Base-by-base conservation (phyloP, 306 rosid genomes). In the Acacia acuminata region DNA sequence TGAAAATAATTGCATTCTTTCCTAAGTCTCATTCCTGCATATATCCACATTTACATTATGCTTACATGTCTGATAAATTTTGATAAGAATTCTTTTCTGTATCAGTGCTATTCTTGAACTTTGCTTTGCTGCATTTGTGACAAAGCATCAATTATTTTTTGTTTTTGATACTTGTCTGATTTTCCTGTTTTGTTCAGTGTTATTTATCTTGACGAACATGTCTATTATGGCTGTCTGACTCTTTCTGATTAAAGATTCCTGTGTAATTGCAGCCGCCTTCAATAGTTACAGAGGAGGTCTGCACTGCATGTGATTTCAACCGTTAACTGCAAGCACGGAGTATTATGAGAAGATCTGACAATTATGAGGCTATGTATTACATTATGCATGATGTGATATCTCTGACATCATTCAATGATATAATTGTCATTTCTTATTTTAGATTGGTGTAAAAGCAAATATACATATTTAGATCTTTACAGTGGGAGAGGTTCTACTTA, bases 241-340 rank as follows among this genome's bases (percentile, higher is more conserved):
- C 56, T 13, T 24, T 38, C 58, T 71, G 58, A 71, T 16, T 71
- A 45, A 67, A 11, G 22, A 58, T 76, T 70, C 74, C 36, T 87
- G 75, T 81, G 74, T 83, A 65, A 78, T 85, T 90, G 82, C 92
- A 95, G 99, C 99, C 99, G 32, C 77, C 99, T 13, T 95, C 99
- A 86, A 90, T 93, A 86, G 98, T 95, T 83, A 89, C 98, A 27
- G 99, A 95, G 82, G 99, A 95, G 88, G 84, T 91, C 81, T 93
- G 99, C 88, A 96, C 99, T 85, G 98, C 99, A 68, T 96, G 99
- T 88, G 99, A 93, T 89, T 96, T 96, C 88, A 92, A 96, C 78
- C 55, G 53, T 76, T 80, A 73, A 67, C 63, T 77, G 78, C 78
- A 58, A 71, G 70, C 20, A 19, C 15, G 3, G 27, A 73, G 24